Percentiles rank a stretch among this genome's conserved stretches.
phyloP scores from a whole-genome alignment of 495 filamentous ascomycete genomes.

The Thozetella sp. region DNA sequence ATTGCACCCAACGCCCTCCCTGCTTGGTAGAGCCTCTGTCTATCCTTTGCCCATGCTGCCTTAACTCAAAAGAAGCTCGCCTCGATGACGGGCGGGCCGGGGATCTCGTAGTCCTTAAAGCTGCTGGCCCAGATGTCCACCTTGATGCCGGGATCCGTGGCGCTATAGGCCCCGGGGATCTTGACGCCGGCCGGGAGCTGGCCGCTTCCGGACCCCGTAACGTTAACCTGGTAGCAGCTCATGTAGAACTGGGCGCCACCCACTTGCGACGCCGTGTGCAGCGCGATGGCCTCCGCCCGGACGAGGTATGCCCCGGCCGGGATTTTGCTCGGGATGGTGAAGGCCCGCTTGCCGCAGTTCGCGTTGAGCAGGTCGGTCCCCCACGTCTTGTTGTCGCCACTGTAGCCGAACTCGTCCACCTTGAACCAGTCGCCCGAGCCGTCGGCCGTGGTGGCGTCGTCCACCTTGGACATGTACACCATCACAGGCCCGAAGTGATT shows the following conservation, averaged over 20 bases:
- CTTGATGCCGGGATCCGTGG: slow-evolving; percentile 43
- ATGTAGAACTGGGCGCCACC: slow-evolving; percentile 41
- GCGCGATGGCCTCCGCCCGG: slow-evolving; percentile 43
- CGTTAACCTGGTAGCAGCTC: slow-evolving; percentile 36
- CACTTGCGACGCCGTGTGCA: slow-evolving; percentile 32
- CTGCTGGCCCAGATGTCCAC: slow-evolving; percentile 37
- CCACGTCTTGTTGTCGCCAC: slow-evolving; percentile 27
- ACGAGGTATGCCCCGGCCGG: slow-evolving; percentile 41
- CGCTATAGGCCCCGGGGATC: slow-evolving; percentile 36
- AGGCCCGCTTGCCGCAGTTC: slow-evolving; percentile 40
- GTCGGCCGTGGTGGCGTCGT: slow-evolving; percentile 39
- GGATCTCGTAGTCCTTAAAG: slow-evolving; percentile 3
- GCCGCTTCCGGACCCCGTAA: slow-evolving; percentile 6
- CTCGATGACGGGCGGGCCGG: background rate
- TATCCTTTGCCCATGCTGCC: background rate
- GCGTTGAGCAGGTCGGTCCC: slow-evolving; percentile 38
- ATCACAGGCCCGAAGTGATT: slow-evolving; percentile 52
- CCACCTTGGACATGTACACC: slow-evolving; percentile 47
- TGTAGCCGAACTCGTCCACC: slow-evolving; percentile 37
- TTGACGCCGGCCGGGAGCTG: slow-evolving; percentile 29
- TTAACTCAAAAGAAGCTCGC: background rate
- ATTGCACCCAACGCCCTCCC: too few species aligned
- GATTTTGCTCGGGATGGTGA: slow-evolving; percentile 36
- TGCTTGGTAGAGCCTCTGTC: background rate
- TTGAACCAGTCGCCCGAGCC: slow-evolving; percentile 41